Evolutionary conservation across 106 monocot species (phyloP).

Genomic region (Dendrobium chrysotoxum): DNA sequence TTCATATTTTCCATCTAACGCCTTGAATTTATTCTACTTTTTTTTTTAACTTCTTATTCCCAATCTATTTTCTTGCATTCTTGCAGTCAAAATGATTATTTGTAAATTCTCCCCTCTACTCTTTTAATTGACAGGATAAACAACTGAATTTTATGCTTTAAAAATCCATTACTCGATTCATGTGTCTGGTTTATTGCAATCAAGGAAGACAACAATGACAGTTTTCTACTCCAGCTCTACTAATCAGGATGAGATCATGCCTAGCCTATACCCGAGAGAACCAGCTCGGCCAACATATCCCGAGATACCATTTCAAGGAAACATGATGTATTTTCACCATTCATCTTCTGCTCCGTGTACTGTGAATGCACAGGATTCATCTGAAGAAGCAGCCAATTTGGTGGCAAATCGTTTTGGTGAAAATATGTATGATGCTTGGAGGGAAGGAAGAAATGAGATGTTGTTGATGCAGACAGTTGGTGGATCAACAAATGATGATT

Average conservation of each 20-base stretch:
- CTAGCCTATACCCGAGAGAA: slow-evolving; percentile 12
- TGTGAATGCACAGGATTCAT: slow-evolving; percentile 38
- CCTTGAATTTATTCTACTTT: too few relatives aligned
- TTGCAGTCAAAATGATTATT: neutral
- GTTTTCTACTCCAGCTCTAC: slow-evolving; percentile 12
- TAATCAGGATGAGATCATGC: slow-evolving; percentile 15
- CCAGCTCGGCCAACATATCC: neutral
- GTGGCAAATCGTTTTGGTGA: slow-evolving; percentile 12
- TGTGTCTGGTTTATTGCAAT: neutral
- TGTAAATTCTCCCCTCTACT: neutral
- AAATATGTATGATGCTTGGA: slow-evolving; percentile 21
- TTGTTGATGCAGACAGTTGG: slow-evolving; percentile 37
- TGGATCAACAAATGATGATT: slow-evolving; percentile 19
- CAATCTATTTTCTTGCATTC: neutral
- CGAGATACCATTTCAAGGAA: slow-evolving; percentile 10
- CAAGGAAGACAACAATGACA: slow-evolving; percentile 9
- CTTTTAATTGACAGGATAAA: neutral
- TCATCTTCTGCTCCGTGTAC: slow-evolving; percentile 24
- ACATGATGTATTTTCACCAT: slow-evolving; percentile 16
- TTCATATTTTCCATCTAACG: too few relatives aligned
- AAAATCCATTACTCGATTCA: neutral
- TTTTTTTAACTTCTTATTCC: neutral
- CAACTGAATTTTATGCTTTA: neutral
- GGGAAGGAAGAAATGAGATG: slow-evolving; percentile 46
- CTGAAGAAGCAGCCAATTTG: slow-evolving; percentile 17